phyloP scores from a whole-genome alignment of 2,329 filamentous ascomycete genomes.

The Beauveria sp. region DNA sequence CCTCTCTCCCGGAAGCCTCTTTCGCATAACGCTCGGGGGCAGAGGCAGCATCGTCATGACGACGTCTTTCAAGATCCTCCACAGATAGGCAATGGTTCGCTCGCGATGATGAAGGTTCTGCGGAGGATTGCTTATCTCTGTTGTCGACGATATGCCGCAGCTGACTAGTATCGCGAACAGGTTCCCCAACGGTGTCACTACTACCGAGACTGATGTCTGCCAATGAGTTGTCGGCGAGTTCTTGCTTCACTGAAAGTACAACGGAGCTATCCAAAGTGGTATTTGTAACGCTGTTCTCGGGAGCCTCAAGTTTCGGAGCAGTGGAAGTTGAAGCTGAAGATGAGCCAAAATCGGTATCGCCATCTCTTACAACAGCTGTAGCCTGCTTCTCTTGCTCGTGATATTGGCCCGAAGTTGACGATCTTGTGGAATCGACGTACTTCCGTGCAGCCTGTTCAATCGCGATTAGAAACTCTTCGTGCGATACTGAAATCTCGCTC shows the following conservation, averaged over 20 bases:
- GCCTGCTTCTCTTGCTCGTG: slow-evolving; percentile 10
- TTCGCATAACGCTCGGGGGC: background rate
- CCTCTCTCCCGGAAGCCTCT: background rate
- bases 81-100: background rate
- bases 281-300: too few species aligned
- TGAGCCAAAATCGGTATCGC: background rate
- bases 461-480: slow-evolving; percentile 41
- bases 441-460: slow-evolving; percentile 44
- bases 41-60: background rate
- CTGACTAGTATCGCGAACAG: background rate
- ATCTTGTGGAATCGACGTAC: slow-evolving; percentile 37
- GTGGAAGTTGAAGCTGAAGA: background rate
- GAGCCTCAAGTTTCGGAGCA: background rate
- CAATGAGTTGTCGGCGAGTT: background rate
- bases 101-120: background rate
- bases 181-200: background rate
- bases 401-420: background rate
- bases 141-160: background rate
- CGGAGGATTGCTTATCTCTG: background rate
- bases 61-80: background rate
- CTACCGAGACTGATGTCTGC: background rate
- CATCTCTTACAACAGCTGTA: background rate
- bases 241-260: background rate
- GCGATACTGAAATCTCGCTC: slow-evolving; percentile 24
- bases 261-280: background rate